A percentile compares a stretch with the other conserved stretches of the same genome.
Conservation (phyloP, 176 grass and related monocot species). For the Lolium rigidum region DNA sequence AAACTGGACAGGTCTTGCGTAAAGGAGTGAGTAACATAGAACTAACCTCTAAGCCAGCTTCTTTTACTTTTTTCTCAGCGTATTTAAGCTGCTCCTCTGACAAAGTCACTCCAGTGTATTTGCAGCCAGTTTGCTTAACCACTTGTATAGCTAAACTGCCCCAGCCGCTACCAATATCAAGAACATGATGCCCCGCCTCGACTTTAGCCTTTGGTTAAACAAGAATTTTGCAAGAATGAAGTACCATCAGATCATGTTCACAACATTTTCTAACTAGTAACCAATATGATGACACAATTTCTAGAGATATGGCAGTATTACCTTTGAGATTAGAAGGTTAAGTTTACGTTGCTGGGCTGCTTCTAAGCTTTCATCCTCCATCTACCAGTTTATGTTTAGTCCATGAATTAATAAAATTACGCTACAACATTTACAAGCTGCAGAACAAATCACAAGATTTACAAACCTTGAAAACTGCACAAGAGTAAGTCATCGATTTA, state of each 20-base stretch:
- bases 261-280: background rate
- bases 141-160: conserved; percentile 27
- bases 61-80: conserved; percentile 1
- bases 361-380: conserved; percentile 25
- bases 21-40: background rate
- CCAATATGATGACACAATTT: background rate
- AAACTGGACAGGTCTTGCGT: background rate
- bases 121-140: conserved; percentile 19
- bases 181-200: conserved; percentile 4
- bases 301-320: background rate
- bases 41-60: conserved; percentile 30
- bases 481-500: conserved; percentile 21
- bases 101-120: conserved; percentile 25
- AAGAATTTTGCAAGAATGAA: background rate
- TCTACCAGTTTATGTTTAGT: background rate
- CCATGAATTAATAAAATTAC: conserved; percentile 1
- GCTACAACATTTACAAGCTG: background rate
- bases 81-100: conserved; percentile 30
- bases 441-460: background rate
- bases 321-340: conserved; percentile 18
- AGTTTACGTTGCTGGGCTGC: conserved; percentile 22
- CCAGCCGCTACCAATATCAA: conserved; percentile 14
- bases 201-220: conserved; percentile 18
- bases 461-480: conserved; percentile 15
- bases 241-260: background rate